These are phyloP conservation scores for Penicillium herquei DNA, from an alignment of 495 filamentous ascomycete genomes.

Conservation along the genomic window DNA sequence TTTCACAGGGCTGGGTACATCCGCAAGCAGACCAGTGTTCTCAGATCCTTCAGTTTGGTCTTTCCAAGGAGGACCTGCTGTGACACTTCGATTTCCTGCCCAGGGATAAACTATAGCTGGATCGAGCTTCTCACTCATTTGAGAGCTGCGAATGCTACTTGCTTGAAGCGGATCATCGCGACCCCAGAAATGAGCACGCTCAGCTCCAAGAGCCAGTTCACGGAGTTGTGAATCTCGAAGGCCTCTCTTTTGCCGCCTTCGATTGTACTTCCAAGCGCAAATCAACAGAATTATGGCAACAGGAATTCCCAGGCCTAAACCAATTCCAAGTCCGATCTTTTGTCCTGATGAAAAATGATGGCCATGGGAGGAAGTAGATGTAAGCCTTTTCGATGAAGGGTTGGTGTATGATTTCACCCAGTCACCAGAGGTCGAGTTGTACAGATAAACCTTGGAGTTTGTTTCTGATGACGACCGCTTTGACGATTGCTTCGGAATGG, in stretches of 20 bases:
- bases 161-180: constrained; percentile 32
- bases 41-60: constrained; percentile 42
- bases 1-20: constrained; percentile 54
- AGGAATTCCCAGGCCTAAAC: constrained; percentile 65
- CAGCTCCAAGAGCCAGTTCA: constrained; percentile 49
- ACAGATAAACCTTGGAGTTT: constrained; percentile 60
- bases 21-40: constrained; percentile 54
- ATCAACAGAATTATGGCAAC: constrained; percentile 49
- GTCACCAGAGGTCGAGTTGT: constrained; percentile 70
- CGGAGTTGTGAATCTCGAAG: constrained; percentile 53
- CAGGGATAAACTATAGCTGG: constrained; percentile 33
- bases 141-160: constrained; percentile 38
- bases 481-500: constrained; percentile 53
- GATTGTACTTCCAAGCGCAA: constrained; percentile 57
- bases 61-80: constrained; percentile 23
- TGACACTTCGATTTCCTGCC: constrained; percentile 33
- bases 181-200: constrained; percentile 44
- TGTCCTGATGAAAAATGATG: constrained; percentile 35
- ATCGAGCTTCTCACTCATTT: constrained; percentile 24
- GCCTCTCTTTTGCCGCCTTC: constrained; percentile 46
- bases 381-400: constrained; percentile 29
- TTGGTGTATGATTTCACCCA: constrained; percentile 72
- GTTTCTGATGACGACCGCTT: constrained; percentile 34
- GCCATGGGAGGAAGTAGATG: background rate
- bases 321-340: constrained; percentile 69